Base-by-base conservation (phyloP, 345 rosid genomes). In the Abelmoschus esculentus region DNA sequence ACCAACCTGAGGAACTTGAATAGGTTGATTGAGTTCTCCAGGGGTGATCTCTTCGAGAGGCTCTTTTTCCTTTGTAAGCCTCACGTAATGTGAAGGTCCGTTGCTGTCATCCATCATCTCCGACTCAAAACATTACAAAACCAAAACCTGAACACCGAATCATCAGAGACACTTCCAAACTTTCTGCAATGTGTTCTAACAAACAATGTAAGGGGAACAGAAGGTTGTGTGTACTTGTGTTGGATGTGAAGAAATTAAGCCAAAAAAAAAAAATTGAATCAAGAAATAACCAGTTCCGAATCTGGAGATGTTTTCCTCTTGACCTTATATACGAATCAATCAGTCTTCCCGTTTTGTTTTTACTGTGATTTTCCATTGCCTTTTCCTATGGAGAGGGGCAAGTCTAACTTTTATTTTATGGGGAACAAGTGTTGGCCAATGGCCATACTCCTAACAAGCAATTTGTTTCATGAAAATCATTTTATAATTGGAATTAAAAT, bases 1-100 rank as follows among this genome's bases (percentile, higher is more conserved):
- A 22, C 26, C 52, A 3, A 85, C 96, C 90, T 86, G 86, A 80
- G 96, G 96, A 72, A 90, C 87, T 72, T 86, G 76, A 44, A 93
- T 73, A n/a, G 98, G 98, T 73, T 90, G 97, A 76, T 93, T 90
- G 78, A 93, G 97, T 79, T 93, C 97, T 11, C 98, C 98, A 13
- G 97, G 96, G 13, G 85, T 78, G 73, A 90, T 84, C 55, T 90
- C 92, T 71, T 89, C 87, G 1, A 76, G 74, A 0, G 87, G 88
- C 0, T 82, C 76, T 61, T 89, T 90, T 53, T 87, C 97, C 67
- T 76, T 87, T 50, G 84, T 84, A 73, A 90, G 75, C 75, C 76
- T 81, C 66, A 89, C 93, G 79, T 93, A 90, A 57, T 83, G 83
- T 46, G 95, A 85, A 42, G 82, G 83, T 17, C 75, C 81, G 72